Evolutionary conservation across 1,284 basidiomycete species (phyloP).

Genomic region (Ceratobasidium sp.): DNA sequence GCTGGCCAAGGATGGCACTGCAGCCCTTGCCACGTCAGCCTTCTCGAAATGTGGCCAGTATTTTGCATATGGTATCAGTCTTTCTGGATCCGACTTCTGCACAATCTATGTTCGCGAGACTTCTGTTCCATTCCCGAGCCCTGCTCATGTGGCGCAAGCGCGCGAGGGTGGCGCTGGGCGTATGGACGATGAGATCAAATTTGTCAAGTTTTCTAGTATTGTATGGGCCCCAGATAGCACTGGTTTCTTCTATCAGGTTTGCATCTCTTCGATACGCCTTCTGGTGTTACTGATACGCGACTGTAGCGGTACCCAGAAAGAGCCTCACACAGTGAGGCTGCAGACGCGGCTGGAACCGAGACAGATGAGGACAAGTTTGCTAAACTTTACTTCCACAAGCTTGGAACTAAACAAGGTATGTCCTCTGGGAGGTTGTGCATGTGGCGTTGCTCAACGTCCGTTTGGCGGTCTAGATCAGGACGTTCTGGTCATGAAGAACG

Average conservation of each 20-base stretch:
- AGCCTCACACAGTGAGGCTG: slow-evolving; percentile 57
- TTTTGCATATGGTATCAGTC: slow-evolving; percentile 77
- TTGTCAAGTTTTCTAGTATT: slow-evolving; percentile 76
- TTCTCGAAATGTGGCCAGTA: slow-evolving; percentile 73
- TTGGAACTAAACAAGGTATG: slow-evolving; percentile 73
- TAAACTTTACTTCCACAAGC: slow-evolving; percentile 74
- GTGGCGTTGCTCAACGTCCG: background rate
- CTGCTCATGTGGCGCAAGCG: slow-evolving; percentile 50
- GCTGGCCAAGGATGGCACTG: slow-evolving; percentile 75
- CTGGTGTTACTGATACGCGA: background rate
- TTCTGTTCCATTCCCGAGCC: slow-evolving; percentile 59
- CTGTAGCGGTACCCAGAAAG: slow-evolving; percentile 64
- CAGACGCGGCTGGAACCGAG: slow-evolving; percentile 62
- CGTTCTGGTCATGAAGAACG: slow-evolving; percentile 67
- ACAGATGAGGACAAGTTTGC: slow-evolving; percentile 71
- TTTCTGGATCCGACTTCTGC: slow-evolving; percentile 71
- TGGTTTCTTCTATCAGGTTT: slow-evolving; percentile 83
- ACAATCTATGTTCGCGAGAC: slow-evolving; percentile 73
- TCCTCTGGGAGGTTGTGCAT: slow-evolving; percentile 31
- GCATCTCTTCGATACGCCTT: slow-evolving; percentile 38
- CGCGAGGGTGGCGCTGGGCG: slow-evolving; percentile 58
- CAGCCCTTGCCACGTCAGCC: slow-evolving; percentile 62
- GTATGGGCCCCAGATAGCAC: slow-evolving; percentile 77
- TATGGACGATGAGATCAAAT: slow-evolving; percentile 70
- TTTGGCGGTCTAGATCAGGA: slow-evolving; percentile 61